phyloP scores from a whole-genome alignment of 495 filamentous ascomycete species.

The Sordaria brevicollis region DNA sequence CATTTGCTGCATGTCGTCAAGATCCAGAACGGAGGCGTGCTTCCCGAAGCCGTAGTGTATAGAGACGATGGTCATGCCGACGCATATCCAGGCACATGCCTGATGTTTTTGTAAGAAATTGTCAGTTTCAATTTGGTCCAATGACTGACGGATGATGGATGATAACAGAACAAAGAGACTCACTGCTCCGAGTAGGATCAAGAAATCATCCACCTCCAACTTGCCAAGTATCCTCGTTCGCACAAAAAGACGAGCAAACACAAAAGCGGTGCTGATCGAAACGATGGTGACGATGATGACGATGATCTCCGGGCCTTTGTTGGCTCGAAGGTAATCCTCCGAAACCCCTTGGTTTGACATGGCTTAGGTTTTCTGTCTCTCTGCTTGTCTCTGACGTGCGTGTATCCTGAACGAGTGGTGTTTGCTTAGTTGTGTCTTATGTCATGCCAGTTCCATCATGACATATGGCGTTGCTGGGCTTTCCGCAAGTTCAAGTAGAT shows the following conservation, averaged over 20 bases:
- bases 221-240: constrained; percentile 9
- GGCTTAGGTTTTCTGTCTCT: background rate
- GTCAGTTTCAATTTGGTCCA: too few species aligned
- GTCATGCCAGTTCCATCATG: background rate
- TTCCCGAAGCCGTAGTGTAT: constrained; percentile 9
- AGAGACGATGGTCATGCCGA: background rate
- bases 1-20: background rate
- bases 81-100: background rate
- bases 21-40: constrained; percentile 1
- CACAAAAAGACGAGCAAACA: constrained; percentile 17
- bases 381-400: background rate
- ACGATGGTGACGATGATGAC: constrained; percentile 9
- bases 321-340: background rate
- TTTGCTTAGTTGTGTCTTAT: background rate
- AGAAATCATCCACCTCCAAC: constrained; percentile 15
- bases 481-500: background rate
- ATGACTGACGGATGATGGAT: background rate
- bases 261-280: constrained; percentile 13
- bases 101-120: too few species aligned
- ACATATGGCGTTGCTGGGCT: background rate
- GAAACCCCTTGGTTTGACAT: background rate
- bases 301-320: constrained; percentile 10
- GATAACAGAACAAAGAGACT: background rate
- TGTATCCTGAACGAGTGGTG: background rate
- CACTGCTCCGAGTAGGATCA: constrained; percentile 11